Base-by-base conservation (phyloP, 306 rosid species). In the Heteromeles arbutifolia region DNA sequence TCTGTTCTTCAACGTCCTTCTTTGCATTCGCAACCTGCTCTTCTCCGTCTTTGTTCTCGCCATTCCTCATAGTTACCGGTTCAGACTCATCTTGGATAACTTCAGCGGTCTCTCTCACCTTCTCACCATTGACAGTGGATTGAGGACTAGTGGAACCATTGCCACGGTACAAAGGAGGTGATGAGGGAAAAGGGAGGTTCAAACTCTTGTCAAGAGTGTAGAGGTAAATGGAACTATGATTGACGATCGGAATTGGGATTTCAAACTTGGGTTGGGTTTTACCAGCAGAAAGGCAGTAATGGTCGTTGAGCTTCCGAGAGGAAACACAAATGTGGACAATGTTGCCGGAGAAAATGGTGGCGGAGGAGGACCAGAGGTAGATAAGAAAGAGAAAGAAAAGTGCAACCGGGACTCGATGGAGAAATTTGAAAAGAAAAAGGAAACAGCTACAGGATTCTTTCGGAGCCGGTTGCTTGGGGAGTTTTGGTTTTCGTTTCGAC, bases 271-370 rank as follows among this genome's bases (percentile, higher is more conserved):
- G 89, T 32, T 77, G 86, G 26, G 92, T 80, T 41, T 24, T 73
- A 19, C 93, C 93, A 10, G 93, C 93, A 62, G 94, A 86, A 21
- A 91, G 76, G 78, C 92, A 91, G 57, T 89, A 91, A 76, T 84
- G 88, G 65, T 83, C 83, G 75, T 86, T 82, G 77, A 87, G 84
- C 82, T 84, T 91, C 69, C 94, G 83, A 8, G 92, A 86, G 5
- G 92, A 87, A 71, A 91, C 83, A 31, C 93, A 91, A 64, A 91
- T 83, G 86, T 86, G 97, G 72, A 91, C 66, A 24, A 89, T 77
- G 79, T 91, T 89, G 70, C 92, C 89, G 2, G 92, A 81, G 45
- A 91, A 78, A 65, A 87, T 73, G 70, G 92, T 84, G 74, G 89
- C 72, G 75, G 87, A 81, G 69, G 93, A 87, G 72, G 90, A 87